phyloP scores from a whole-genome alignment of 2,329 filamentous ascomycete genomes.

The Penicillium sp. region DNA sequence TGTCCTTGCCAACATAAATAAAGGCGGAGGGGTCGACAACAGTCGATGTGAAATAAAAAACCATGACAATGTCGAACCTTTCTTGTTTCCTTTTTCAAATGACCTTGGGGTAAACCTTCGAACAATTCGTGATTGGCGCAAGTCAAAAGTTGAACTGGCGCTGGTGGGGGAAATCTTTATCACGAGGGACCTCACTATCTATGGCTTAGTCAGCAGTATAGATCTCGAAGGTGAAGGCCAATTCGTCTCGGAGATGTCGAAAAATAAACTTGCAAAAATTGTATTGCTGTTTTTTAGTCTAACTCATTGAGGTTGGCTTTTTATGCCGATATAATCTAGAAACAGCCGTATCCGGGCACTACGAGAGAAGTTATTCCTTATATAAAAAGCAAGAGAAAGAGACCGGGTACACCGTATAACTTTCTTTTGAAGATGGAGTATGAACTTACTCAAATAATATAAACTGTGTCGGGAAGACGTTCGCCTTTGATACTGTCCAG shows the following conservation, averaged over 20 bases:
- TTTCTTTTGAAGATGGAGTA: background rate
- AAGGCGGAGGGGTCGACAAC: slow-evolving; percentile 77
- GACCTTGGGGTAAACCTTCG: background rate
- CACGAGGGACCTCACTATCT: background rate
- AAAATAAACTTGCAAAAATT: background rate
- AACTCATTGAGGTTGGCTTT: no score
- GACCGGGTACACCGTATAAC: background rate
- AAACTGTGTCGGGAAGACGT: background rate
- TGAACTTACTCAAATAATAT: background rate
- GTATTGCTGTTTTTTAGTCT: background rate
- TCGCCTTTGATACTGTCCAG: background rate
- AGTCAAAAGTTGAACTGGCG: background rate
- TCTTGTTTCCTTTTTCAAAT: background rate
- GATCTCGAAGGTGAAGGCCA: background rate
- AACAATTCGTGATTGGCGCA: background rate
- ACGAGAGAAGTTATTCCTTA: background rate
- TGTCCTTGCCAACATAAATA: slow-evolving; percentile 97
- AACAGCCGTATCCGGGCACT: background rate
- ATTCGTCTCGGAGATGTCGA: background rate
- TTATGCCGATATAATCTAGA: background rate
- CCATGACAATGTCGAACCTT: slow-evolving; percentile 57
- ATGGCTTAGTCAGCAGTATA: background rate
- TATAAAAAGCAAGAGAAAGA: background rate
- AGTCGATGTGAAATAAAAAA: slow-evolving; percentile 92
- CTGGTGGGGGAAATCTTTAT: slow-evolving; percentile 3